Base-by-base conservation (phyloP, 345 rosid species). In the Noccaea caerulescens region DNA sequence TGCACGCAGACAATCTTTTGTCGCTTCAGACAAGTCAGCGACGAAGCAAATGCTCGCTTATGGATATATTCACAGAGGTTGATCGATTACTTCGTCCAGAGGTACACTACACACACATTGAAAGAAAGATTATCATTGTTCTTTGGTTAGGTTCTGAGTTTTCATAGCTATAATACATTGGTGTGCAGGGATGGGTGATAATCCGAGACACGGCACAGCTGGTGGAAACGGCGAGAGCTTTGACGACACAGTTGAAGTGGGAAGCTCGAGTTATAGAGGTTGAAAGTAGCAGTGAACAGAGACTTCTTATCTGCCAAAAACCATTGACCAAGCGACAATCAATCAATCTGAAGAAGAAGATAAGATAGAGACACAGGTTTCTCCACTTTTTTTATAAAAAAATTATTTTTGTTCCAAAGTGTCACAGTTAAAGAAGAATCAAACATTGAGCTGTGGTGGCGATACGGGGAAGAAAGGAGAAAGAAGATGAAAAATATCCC, bases 31-130 rank as follows among this genome's bases (percentile, higher is more conserved):
- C 80, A 11, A 78, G 65, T 68, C 77, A 80, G 73, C 80, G 58
- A 54, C 79, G 72, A 39, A 70, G 25, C 2, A 38, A 80, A 66
- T 95, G 99, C 80, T 63, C 84, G 12, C 33, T 81, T 68, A 79
- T 83, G 49, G 87, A 86, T 39, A 52, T 92, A 4, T 88, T 95
- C 80, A 76, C 78, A 8, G 99, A 95, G 85, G 77, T 95, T 62
- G 99, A 95, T 68, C 85, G 98, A 13, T 30, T 95, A 63, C 96
- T 95, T 83, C 99, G 97, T 52, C 99, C 99, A 10, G 99, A 95
- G 98, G 99, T 90, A 91, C 64, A 23, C 30, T 27, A 27, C 30
- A 27, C 30, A 27, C 12, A 44, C 55, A 25, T 3, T 16, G 10
- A 52, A 10, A 5, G 12, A 32, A 32, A 33, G 41, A 43, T 7